These are phyloP conservation scores for Trichoderma asperellum DNA, from an alignment of 2,329 filamentous ascomycete species.

Conservation along the genomic window DNA sequence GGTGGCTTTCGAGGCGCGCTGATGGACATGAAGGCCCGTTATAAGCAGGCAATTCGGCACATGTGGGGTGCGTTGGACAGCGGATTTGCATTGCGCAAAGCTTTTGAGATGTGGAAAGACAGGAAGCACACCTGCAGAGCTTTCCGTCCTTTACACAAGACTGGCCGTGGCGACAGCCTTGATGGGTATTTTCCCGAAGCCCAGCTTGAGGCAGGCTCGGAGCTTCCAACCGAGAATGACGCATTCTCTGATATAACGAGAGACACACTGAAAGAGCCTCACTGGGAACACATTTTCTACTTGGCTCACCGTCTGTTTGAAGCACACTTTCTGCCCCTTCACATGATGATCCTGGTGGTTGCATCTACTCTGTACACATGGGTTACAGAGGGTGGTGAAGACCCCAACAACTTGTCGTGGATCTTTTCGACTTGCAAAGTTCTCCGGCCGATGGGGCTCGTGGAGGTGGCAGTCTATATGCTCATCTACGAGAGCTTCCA, in stretches of 20 bases:
- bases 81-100: slow-evolving; percentile 65
- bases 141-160: slow-evolving; percentile 60
- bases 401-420: slow-evolving; percentile 60
- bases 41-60: slow-evolving; percentile 72
- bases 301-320: slow-evolving; percentile 72
- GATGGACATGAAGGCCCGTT: slow-evolving; percentile 65
- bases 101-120: slow-evolving; percentile 60
- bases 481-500: slow-evolving; percentile 72
- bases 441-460: slow-evolving; percentile 63
- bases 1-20: slow-evolving; percentile 58
- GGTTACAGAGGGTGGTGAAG: slow-evolving; percentile 54
- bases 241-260: slow-evolving; percentile 60
- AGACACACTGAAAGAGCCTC: slow-evolving; percentile 54
- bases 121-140: slow-evolving; percentile 59
- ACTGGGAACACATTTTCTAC: slow-evolving; percentile 60
- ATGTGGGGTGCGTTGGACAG: slow-evolving; percentile 77
- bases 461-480: slow-evolving; percentile 66
- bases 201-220: slow-evolving; percentile 46
- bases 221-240: slow-evolving; percentile 51
- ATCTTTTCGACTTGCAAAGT: slow-evolving; percentile 63
- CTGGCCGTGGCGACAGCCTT: slow-evolving; percentile 46
- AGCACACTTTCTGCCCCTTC: slow-evolving; percentile 71
- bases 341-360: slow-evolving; percentile 67
- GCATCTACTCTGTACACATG: slow-evolving; percentile 64
- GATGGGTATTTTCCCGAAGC: slow-evolving; percentile 54